These are phyloP conservation scores for Rhizopus sp. DNA, from an alignment of 371 early-diverging fungal genomes.

Conservation along the genomic window DNA sequence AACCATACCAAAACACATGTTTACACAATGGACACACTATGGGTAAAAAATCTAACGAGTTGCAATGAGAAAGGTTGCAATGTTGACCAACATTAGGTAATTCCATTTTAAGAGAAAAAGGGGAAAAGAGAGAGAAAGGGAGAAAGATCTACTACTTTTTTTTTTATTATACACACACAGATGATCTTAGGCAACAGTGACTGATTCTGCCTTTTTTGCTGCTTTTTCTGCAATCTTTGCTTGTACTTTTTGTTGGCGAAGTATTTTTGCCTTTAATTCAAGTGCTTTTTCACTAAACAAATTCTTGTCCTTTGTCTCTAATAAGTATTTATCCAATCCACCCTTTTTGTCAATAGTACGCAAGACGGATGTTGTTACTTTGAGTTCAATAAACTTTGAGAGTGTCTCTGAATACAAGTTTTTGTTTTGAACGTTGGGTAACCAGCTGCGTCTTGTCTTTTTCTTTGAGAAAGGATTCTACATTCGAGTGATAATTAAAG, in stretches of 20 bases:
- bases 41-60: constrained; percentile 39
- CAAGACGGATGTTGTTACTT: constrained; percentile 71
- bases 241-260: constrained; percentile 13
- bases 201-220: constrained; percentile 1
- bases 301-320: constrained; percentile 70
- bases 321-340: constrained; percentile 78
- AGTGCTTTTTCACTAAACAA: constrained; percentile 57
- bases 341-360: constrained; percentile 88
- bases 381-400: constrained; percentile 57
- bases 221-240: constrained; percentile 2
- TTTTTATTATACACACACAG: neutral
- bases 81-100: constrained; percentile 38
- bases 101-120: constrained; percentile 24
- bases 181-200: constrained; percentile 1
- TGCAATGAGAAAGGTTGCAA: constrained; percentile 27
- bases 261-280: constrained; percentile 25
- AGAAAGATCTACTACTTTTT: neutral
- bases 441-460: constrained; percentile 81
- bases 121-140: neutral
- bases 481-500: constrained; percentile 2
- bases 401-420: constrained; percentile 71
- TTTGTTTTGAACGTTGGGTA: constrained; percentile 79
- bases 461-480: constrained; percentile 71
- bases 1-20: constrained; percentile 22
- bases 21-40: constrained; percentile 36